Base-by-base conservation (phyloP, 306 rosid genomes). In the Fagus crenata region DNA sequence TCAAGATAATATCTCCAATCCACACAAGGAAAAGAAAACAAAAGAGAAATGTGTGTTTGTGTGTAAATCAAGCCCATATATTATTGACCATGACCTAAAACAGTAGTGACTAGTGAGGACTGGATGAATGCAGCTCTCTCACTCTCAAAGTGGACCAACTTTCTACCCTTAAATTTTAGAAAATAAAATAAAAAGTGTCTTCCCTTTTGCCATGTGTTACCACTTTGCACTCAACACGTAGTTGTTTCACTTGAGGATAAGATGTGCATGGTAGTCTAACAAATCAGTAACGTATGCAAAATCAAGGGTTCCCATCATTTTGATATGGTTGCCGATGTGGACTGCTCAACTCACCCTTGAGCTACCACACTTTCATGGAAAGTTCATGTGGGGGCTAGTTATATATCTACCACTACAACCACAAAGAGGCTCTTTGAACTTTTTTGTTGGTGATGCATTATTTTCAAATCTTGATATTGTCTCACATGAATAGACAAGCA, bases 231-330 rank as follows among this genome's bases (percentile, higher is more conserved):
- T 36, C 40, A 7, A 65, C 49, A 37, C 70, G 70, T 64, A 0
- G 69, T 65, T 65, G 70, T 37, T 39, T 17, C 32, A 6, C 14
- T 4, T 14, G 13, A 64, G 69, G 75, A 77, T 77, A 77, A 77
- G 75, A 69, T 77, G 69, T 54, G 69, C 33, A 74, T 54, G 81
- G 69, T 53, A 7, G 9, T 41, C 68, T 28, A 49, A 35, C 32
- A 37, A 37, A 22, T 11, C 15, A n/a, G 18, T 7, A 46, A 2
- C 11, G 14, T 4, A 18, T 53, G 68, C 74, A 54, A 11, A 1
- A 53, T 77, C 74, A 53, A 76, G 67, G 41, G 67, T 51, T 51
- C 67, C 42, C 73, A 67, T 28, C 53, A 22, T 18, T 33, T 46
- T 33, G 41, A 65, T 65, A 36, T 55, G 70, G 53, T 15, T 73